These are phyloP conservation scores for Neurospora pannonica DNA, from an alignment of 495 filamentous ascomycete species.

Conservation along the genomic window DNA sequence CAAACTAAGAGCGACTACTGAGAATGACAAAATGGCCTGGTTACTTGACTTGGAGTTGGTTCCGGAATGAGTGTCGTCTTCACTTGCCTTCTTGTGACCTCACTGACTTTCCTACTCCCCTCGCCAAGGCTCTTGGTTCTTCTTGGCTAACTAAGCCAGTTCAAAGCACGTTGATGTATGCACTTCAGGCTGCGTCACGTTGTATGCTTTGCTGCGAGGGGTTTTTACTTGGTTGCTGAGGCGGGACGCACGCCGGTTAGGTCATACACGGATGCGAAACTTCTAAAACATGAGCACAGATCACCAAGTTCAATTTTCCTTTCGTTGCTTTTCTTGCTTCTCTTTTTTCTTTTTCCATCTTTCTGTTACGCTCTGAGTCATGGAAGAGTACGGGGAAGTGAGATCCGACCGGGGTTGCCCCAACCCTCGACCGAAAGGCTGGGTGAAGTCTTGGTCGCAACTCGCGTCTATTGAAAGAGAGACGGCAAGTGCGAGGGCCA, in stretches of 20 bases:
- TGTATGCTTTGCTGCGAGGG: neutral
- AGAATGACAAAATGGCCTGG: neutral
- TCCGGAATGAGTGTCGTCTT: neutral
- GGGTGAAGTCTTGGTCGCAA: neutral
- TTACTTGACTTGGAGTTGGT: neutral
- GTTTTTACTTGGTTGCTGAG: neutral
- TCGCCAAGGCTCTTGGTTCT: neutral
- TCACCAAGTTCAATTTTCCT: neutral
- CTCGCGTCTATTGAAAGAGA: neutral
- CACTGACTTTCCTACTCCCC: neutral
- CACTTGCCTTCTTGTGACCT: neutral
- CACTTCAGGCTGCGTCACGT: neutral
- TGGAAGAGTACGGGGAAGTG: neutral
- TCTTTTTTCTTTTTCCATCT: neutral
- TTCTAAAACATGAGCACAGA: neutral
- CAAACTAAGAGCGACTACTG: neutral
- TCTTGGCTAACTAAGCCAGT: neutral
- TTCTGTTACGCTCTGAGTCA: neutral
- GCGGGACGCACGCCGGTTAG: neutral
- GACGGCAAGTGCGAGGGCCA: no score
- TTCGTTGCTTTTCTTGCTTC: neutral
- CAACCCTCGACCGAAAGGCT: neutral
- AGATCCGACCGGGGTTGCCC: neutral
- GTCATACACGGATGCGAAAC: neutral
- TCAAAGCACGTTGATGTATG: neutral